Evolutionary conservation across 179 eudicot genomes (phyloP).

Genomic region (Beta corolliflora): DNA sequence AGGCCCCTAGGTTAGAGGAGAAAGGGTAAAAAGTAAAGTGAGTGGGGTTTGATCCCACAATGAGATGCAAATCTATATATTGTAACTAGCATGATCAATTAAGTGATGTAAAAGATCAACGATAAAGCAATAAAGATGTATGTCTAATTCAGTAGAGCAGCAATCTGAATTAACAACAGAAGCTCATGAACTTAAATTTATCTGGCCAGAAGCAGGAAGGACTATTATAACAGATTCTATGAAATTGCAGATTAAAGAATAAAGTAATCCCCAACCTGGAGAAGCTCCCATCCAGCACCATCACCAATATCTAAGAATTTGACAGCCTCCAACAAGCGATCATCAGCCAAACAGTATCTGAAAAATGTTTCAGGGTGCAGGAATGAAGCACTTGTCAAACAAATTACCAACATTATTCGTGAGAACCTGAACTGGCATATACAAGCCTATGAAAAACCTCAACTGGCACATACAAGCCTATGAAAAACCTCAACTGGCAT

Average conservation of each 20-base stretch:
- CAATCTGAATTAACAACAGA: not conserved
- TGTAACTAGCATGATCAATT: not conserved
- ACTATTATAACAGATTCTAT: not conserved
- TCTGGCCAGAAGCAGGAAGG: not conserved
- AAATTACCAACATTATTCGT: too few species aligned
- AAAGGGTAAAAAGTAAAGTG: too few species aligned
- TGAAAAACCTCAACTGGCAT: not conserved
- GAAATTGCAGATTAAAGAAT: too few species aligned
- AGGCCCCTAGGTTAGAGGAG: too few species aligned
- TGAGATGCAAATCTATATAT: too few species aligned
- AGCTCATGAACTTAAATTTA: not conserved
- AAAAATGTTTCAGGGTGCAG: not conserved
- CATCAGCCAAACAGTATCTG: slow-evolving; percentile 95
- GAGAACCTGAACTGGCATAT: too few species aligned
- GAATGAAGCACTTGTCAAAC: too few species aligned
- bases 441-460: not conserved
- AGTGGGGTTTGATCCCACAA: too few species aligned
- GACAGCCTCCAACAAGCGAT: slow-evolving; percentile 83
- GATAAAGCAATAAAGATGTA: not conserved
- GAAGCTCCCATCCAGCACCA: slow-evolving; percentile 96
- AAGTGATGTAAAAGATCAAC: not conserved
- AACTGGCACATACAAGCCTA: not conserved
- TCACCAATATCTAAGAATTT: slow-evolving; percentile 81
- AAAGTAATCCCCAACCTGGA: slow-evolving; percentile 56
- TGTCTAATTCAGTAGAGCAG: not conserved